phyloP scores from a whole-genome alignment of 108 stramenopile genomes.

The Cylindrotheca closterium region DNA sequence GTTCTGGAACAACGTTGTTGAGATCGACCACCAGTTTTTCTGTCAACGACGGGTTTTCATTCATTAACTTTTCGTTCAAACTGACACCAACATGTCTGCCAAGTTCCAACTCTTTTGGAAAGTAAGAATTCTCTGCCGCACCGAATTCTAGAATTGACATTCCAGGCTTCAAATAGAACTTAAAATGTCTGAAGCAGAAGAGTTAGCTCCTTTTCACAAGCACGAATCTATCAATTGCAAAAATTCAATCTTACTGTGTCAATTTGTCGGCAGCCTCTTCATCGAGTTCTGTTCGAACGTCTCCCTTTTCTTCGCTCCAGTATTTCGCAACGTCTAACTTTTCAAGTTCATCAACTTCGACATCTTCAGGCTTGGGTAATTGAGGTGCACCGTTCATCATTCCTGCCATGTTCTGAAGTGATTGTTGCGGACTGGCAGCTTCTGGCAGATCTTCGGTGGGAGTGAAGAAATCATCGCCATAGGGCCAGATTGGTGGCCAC shows the following conservation, averaged over 20 bases:
- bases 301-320: slow-evolving; percentile 61
- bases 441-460: slow-evolving; percentile 49
- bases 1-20: slow-evolving; percentile 73
- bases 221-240: too few species aligned
- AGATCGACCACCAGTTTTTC: slow-evolving; percentile 69
- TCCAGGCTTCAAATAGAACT: slow-evolving; percentile 75
- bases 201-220: too few species aligned
- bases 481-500: slow-evolving; percentile 91
- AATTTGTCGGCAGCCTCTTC: slow-evolving; percentile 63
- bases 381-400: slow-evolving; percentile 35
- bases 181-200: slow-evolving; percentile 54
- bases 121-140: slow-evolving; percentile 84
- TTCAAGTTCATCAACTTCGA: slow-evolving; percentile 36
- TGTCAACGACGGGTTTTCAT: slow-evolving; percentile 72
- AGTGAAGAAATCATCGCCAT: slow-evolving; percentile 67
- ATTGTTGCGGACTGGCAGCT: slow-evolving; percentile 21
- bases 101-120: slow-evolving; percentile 64
- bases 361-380: slow-evolving; percentile 30
- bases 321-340: slow-evolving; percentile 59
- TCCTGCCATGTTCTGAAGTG: slow-evolving; percentile 34
- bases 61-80: slow-evolving; percentile 59
- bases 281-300: slow-evolving; percentile 64
- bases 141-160: slow-evolving; percentile 86
- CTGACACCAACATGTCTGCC: slow-evolving; percentile 79
- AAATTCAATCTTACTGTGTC: slow-evolving; percentile 47